Base-by-base conservation (phyloP, 2,329 filamentous ascomycete species). In the Fusarium tupiense region DNA sequence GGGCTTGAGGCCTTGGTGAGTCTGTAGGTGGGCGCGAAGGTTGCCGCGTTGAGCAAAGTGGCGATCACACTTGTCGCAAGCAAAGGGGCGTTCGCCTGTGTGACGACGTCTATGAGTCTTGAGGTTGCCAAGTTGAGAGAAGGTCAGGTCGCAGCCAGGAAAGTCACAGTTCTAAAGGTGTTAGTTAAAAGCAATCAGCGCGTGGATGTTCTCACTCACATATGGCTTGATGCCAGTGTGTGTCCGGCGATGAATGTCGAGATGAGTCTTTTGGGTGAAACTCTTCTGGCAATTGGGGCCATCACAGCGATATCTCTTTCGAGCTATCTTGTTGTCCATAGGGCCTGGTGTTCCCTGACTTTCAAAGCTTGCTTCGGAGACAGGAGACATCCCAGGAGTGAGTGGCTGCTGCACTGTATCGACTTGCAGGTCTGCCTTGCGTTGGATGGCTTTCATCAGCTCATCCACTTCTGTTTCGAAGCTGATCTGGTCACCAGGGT, bases 201-300 rank as follows among this genome's bases (percentile, higher is more conserved):
- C 11, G 6, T 19, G 38, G 11, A 8, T 29, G 19, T 20, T 20
- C n/a, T 14, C 19, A 86, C 94, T 87, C 85, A 97, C 93, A 81
- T 96, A 98, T 69, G 96, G 96, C 81, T 95, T 96, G 61, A 93
- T 91, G 22, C 96, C 96, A 5, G 94, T 98, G 82, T 99, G 96
- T 9, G 93, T 92, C 73, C 95, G 89, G 52, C 90, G 91, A 82
- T 99, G 96, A 56, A 97, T 98, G 70, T 96, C 93, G 17, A 98
- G 88, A 78, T 98, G 96, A 3, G 95, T 98, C 84, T 96, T 97
- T 80, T 98, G 96, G 68, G 90, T 91, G 82, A 98, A 98, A 71
- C 89, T 91, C 85, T 96, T 97, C 76, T 88, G 86, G 82, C 96
- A 98, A 46, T 90, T 90, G 13, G 91, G 88, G 44, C 94, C 87